Base-by-base conservation (phyloP, 2,329 filamentous ascomycete genomes). In the Xenoacremonium recifei region DNA sequence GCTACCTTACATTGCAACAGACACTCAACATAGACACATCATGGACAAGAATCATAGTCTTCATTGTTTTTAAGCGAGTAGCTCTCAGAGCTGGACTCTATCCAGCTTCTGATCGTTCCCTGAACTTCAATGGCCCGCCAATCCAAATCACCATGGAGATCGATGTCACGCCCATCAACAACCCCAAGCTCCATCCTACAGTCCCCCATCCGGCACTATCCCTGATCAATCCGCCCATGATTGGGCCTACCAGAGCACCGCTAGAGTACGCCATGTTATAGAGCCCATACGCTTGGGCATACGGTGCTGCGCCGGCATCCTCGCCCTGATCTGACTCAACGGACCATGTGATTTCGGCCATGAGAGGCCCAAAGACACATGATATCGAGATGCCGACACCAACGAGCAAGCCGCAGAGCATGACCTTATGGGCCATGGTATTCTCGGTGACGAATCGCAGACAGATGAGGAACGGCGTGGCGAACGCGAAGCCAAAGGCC, bases 331-430 rank as follows among this genome's bases (percentile, higher is more conserved):
- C 48, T 10, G 38, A 45, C 35, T 60, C 47, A 7, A 62, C 50
- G 4, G 61, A 48, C 59, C 60, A 66, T 25, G 59, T 63, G 29
- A 66, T 64, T 48, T 66, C 63, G 3, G 63, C 64, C 56, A 65
- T 66, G 39, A 66, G 33, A 3, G 62, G 61, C 3, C 58, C 58
- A 16, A 65, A 57, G n/a, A 64, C 57, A n/a, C 58, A 61, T 7
- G 56, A 45, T 35, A 59, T 47, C 3, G 58, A 55, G 7, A 64
- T 41, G 2, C 63, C 63, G 6, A 66, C 34, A 6, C 60, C 62
- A 3, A 49, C 42, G 1, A 66, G 51, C 17, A 66, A 53, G 9
- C 56, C 61, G 27, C 62, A 65, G 2, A 66, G 49, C 48, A 65
- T 48, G 12, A 62, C 39, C 39, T 62, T 64, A 42, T 64, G 48